Evolutionary conservation across 2,329 filamentous ascomycete species (phyloP).

Genomic region (Helotiales sp.): DNA sequence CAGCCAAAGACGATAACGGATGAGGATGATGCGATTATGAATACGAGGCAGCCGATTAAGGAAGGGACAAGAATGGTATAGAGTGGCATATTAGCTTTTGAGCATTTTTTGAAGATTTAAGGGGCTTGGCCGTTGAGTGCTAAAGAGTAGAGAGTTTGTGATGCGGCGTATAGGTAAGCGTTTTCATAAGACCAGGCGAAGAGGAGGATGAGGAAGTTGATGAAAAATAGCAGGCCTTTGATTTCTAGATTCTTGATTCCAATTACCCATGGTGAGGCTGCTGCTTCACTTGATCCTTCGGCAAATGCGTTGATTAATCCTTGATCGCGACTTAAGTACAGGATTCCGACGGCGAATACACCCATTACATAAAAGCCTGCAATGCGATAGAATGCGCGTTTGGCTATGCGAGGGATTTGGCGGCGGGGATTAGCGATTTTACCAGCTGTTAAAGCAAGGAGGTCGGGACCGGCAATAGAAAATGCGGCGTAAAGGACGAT

Average conservation of each 20-base stretch:
- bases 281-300: slow-evolving; percentile 3
- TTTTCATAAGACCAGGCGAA: slow-evolving; percentile 18
- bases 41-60: slow-evolving; percentile 12
- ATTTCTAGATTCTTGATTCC: slow-evolving; percentile 16
- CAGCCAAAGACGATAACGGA: slow-evolving; percentile 15
- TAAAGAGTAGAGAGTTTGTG: slow-evolving; percentile 16
- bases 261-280: slow-evolving; percentile 17
- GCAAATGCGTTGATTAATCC: slow-evolving; percentile 7
- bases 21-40: slow-evolving; percentile 14
- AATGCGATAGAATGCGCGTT: slow-evolving; percentile 20
- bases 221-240: slow-evolving; percentile 2
- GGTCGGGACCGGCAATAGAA: slow-evolving; percentile 14
- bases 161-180: slow-evolving; percentile 20
- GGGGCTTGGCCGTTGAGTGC: slow-evolving; percentile 16
- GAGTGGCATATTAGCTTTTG: slow-evolving; percentile 7
- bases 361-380: slow-evolving; percentile 18
- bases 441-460: slow-evolving; percentile 16
- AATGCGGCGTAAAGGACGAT: slow-evolving; percentile 19
- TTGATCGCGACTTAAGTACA: slow-evolving; percentile 12
- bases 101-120: slow-evolving; percentile 18
- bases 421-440: slow-evolving; percentile 19
- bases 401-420: slow-evolving; percentile 17
- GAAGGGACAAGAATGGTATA: slow-evolving; percentile 11
- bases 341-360: slow-evolving; percentile 18
- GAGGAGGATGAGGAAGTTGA: slow-evolving; percentile 18